Evolutionary conservation across 805 yeast genomes (phyloP).

Genomic region (Wickerhamia fluorescens): DNA sequence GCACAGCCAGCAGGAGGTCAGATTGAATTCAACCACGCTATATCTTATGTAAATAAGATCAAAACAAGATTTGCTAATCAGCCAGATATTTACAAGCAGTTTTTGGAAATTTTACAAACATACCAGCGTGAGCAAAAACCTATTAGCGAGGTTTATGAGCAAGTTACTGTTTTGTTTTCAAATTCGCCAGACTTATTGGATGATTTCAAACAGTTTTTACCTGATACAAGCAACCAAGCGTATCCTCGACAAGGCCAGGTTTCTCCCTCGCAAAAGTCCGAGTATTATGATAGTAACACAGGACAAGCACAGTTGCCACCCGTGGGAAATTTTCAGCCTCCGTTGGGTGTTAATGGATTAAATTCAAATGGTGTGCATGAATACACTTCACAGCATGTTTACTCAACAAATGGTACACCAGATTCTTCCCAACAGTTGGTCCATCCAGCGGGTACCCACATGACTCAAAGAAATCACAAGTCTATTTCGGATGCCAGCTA

Average conservation of each 20-base stretch:
- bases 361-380: conserved; percentile 16
- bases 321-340: conserved; percentile 81
- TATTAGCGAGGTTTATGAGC: conserved; percentile 90
- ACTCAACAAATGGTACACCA: conserved; percentile 6
- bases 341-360: conserved; percentile 24
- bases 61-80: conserved; percentile 88
- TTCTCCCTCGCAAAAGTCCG: conserved; percentile 14
- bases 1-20: conserved; percentile 51
- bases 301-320: conserved; percentile 66
- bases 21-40: conserved; percentile 95
- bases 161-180: conserved; percentile 80
- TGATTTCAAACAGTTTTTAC: conserved; percentile 92
- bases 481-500: conserved; percentile 23
- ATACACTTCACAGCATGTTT: conserved; percentile 12
- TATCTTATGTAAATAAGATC: conserved; percentile 91
- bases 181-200: conserved; percentile 92
- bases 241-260: conserved; percentile 18
- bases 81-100: conserved; percentile 93
- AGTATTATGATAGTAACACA: conserved; percentile 16
- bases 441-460: conserved; percentile 7
- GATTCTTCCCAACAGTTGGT: conserved; percentile 2
- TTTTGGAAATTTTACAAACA: conserved; percentile 90
- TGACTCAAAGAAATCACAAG: conserved; percentile 14
- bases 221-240: conserved; percentile 57
- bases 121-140: conserved; percentile 96